Conservation (phyloP, 345 rosid species). For the Hibiscus trionum region DNA sequence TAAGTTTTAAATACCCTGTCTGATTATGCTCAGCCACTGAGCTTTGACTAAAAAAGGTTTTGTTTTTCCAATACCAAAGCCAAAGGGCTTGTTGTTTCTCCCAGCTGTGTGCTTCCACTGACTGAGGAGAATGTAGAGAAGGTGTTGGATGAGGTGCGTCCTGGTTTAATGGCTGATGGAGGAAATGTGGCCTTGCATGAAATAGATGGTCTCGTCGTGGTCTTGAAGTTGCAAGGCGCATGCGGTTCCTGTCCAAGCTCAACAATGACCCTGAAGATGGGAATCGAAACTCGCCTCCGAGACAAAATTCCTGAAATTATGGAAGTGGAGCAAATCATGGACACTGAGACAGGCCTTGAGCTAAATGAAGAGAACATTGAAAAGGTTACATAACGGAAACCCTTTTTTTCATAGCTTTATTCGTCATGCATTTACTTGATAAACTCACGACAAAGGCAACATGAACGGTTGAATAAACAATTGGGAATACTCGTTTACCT, state of each 20-base stretch:
- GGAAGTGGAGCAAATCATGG: conserved; percentile 80
- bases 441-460: neutral
- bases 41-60: neutral
- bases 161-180: conserved; percentile 89
- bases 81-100: conserved; percentile 44
- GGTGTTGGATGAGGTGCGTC: conserved; percentile 78
- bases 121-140: conserved; percentile 93
- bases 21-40: neutral
- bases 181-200: conserved; percentile 92
- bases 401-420: neutral
- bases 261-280: conserved; percentile 88
- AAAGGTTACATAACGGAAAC: conserved; percentile 39
- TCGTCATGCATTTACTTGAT: neutral
- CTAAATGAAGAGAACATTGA: conserved; percentile 70
- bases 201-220: conserved; percentile 92
- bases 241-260: conserved; percentile 99
- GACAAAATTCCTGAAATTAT: conserved; percentile 90
- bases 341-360: conserved; percentile 73
- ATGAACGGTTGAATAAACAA: neutral
- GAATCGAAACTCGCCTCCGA: conserved; percentile 76
- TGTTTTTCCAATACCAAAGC: conserved; percentile 11
- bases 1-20: neutral
- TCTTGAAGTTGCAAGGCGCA: conserved; percentile 85
- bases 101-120: conserved; percentile 61
- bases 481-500: neutral